phyloP scores from a whole-genome alignment of 768 basidiomycete species.

The Boletus rex-veris region DNA sequence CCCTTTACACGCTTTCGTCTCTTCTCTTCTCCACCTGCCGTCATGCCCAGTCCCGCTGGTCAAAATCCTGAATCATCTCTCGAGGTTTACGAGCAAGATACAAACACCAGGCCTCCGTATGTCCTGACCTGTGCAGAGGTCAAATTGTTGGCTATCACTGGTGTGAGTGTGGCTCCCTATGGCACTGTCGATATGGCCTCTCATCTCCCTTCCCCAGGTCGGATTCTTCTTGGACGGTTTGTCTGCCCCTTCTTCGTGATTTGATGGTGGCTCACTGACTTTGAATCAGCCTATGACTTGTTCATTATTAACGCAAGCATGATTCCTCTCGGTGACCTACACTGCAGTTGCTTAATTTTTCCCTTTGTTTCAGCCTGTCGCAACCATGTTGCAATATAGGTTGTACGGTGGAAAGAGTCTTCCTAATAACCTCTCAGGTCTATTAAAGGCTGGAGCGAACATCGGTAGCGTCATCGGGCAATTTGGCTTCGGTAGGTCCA shows the following conservation, averaged over 20 bases:
- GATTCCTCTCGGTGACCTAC: not conserved
- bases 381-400: constrained; percentile 65
- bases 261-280: constrained; percentile 3
- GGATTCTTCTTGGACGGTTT: constrained; percentile 71
- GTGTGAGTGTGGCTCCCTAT: constrained; percentile 36
- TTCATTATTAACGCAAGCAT: constrained; percentile 63
- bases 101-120: constrained; percentile 36
- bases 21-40: not conserved
- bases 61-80: constrained; percentile 12
- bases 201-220: constrained; percentile 36
- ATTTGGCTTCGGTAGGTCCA: constrained; percentile 51
- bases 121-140: constrained; percentile 45
- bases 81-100: constrained; percentile 28
- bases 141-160: constrained; percentile 60
- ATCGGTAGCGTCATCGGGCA: constrained; percentile 73
- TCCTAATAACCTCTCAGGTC: constrained; percentile 54
- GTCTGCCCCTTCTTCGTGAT: constrained; percentile 12
- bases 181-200: not conserved
- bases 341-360: not conserved
- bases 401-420: constrained; percentile 51
- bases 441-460: constrained; percentile 66
- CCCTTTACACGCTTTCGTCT: not conserved
- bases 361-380: constrained; percentile 45
- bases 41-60: constrained; percentile 11
- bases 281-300: constrained; percentile 59